phyloP scores from a whole-genome alignment of 306 rosid genomes.

The Vigna radiata region DNA sequence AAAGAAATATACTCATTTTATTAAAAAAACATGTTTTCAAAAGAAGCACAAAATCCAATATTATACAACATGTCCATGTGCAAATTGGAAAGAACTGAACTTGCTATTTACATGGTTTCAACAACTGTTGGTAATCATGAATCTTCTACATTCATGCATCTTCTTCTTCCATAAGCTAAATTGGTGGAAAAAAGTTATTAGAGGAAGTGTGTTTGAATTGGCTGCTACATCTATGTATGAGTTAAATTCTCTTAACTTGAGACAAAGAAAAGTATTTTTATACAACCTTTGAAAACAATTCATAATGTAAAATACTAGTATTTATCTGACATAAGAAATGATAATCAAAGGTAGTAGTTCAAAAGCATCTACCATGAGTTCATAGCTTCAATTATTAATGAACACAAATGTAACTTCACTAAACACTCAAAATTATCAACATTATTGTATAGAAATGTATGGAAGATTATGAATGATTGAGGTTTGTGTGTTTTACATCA shows the following conservation, averaged over 20 bases:
- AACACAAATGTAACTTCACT: background rate
- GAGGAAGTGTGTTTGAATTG: background rate
- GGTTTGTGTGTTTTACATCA: constrained; percentile 12
- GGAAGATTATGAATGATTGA: background rate
- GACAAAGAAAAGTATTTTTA: background rate
- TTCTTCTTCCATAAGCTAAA: background rate
- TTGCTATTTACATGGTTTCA: background rate
- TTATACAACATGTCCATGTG: constrained; percentile 6
- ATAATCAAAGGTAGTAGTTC: constrained; percentile 16
- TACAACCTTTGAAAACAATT: background rate
- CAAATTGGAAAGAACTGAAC: background rate
- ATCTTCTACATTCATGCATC: constrained; percentile 9
- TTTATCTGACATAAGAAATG: constrained; percentile 14
- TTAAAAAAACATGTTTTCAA: too few species aligned
- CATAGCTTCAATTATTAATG: background rate
- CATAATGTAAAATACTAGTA: background rate
- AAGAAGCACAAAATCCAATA: too few species aligned
- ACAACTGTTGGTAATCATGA: constrained; percentile 1
- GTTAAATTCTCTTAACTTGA: background rate
- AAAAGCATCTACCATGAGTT: background rate
- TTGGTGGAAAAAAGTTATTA: background rate
- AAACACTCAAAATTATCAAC: background rate
- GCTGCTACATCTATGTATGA: background rate
- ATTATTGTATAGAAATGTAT: background rate
- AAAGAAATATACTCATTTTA: too few species aligned